Evolutionary conservation across 129 eudicot species (phyloP), one percentile per base, ranked within the genome.

Genomic region (Erigeron canadensis): DNA sequence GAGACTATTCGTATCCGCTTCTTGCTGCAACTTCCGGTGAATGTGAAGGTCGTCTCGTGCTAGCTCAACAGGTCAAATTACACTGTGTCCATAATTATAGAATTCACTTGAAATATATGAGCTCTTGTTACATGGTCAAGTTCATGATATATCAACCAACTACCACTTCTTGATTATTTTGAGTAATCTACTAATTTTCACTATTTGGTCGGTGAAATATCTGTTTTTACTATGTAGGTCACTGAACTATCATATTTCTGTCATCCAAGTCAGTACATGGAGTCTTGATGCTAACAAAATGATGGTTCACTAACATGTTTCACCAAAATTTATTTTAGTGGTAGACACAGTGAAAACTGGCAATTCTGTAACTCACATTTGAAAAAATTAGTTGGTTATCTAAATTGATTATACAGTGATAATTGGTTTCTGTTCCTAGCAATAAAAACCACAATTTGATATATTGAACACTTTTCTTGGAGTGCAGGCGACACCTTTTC

Each of bases 401-500:
- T 19, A 6, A 56, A 17, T 56, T n/a, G 21, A 50, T 15, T 13
- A n/a, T n/a, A 2, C 6, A 57, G 2, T 57, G 16, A 57, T 57
- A 57, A 57, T 57, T 18, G 7, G 63, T 57, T 57, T 37, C 9
- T 57, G 10, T 57, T 57, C 40, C 63, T 18, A 18, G 63, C 63
- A 57, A 17, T 63, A 18, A 8, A 48, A 10, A 50, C 43, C 19
- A 50, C 7, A 50, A 75, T 43, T 23, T 55, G 55, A 43, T 22
- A 23, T 63, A 66, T 47, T 72, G 22, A 70, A 42, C 59, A 63
- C 23, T 72, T 43, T 10, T 0, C 19, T 23, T 8, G 70, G 28
- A 60, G 61, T 80, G 86, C 98, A 92, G 98, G 98, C 96, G 12
- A 92, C 98, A 38, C 84, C 85, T 59, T 92, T 92, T 62, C 98